phyloP scores from a whole-genome alignment of 768 basidiomycete species.

The Lepiota venenata region DNA sequence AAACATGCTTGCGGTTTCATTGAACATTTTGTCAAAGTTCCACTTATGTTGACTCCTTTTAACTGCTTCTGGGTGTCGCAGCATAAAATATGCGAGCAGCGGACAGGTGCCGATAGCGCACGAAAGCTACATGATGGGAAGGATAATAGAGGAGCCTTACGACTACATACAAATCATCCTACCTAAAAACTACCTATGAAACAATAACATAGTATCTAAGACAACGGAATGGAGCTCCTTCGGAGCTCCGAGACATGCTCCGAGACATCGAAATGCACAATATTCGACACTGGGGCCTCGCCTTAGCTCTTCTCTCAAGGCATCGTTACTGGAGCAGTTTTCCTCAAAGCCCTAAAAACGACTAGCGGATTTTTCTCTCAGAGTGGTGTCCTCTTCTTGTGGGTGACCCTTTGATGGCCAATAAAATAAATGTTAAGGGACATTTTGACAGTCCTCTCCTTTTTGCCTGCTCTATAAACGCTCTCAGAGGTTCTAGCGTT shows the following conservation, averaged over 20 bases:
- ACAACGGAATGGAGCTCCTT: too few relatives aligned
- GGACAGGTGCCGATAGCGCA: too few relatives aligned
- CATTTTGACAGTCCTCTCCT: constrained; percentile 43
- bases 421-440: neutral
- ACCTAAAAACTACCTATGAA: too few relatives aligned
- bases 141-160: too few relatives aligned
- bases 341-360: constrained; percentile 49
- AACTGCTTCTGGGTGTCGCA: too few relatives aligned
- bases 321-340: constrained; percentile 60
- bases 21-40: constrained; percentile 28
- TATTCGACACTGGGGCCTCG: neutral
- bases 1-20: constrained; percentile 30
- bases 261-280: too few relatives aligned
- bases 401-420: constrained; percentile 17
- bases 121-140: too few relatives aligned
- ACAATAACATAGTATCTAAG: too few relatives aligned
- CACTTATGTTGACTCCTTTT: neutral
- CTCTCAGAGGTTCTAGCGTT: constrained; percentile 66
- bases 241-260: too few relatives aligned
- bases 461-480: constrained; percentile 51
- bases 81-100: too few relatives aligned
- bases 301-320: constrained; percentile 46
- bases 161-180: too few relatives aligned
- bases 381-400: constrained; percentile 81
- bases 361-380: constrained; percentile 72